These are phyloP conservation scores for Choanephora cucurbitarum DNA, from an alignment of 371 early-diverging fungal species.

Conservation along the genomic window DNA sequence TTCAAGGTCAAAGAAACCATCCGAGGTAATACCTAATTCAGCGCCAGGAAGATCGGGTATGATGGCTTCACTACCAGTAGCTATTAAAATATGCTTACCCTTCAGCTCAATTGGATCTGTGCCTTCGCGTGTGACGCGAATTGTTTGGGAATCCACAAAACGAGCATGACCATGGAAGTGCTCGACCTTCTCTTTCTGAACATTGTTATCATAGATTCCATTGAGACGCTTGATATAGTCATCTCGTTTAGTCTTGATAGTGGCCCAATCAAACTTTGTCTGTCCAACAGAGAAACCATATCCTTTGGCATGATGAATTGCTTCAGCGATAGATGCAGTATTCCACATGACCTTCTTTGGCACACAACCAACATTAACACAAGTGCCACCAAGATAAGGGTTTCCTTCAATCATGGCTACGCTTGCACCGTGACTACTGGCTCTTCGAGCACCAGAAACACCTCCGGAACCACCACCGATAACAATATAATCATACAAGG, in stretches of 20 bases:
- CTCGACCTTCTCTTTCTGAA: slow-evolving; percentile 82
- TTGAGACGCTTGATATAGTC: slow-evolving; percentile 93
- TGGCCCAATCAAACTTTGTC: slow-evolving; percentile 28
- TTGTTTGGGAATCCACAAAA: slow-evolving; percentile 71
- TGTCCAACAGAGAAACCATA: slow-evolving; percentile 75
- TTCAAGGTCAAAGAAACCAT: slow-evolving; percentile 94
- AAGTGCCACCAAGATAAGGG: slow-evolving; percentile 90
- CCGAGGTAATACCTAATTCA: slow-evolving; percentile 84
- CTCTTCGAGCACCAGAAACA: slow-evolving; percentile 91
- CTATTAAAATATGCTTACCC: slow-evolving; percentile 84
- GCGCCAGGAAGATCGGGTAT: slow-evolving; percentile 80
- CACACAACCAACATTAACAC: slow-evolving; percentile 97
- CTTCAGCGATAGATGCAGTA: slow-evolving; percentile 80
- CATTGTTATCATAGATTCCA: slow-evolving; percentile 89
- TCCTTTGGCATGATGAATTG: slow-evolving; percentile 78
- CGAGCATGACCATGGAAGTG: slow-evolving; percentile 79
- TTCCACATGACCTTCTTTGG: slow-evolving; percentile 99
- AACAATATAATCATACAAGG: slow-evolving; percentile 83
- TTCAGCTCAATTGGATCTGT: slow-evolving; percentile 40
- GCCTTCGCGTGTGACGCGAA: slow-evolving; percentile 53
- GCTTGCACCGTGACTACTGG: slow-evolving; percentile 87
- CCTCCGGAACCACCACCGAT: slow-evolving; percentile 91
- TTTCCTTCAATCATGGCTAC: slow-evolving; percentile 89
- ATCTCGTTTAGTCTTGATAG: slow-evolving; percentile 87
- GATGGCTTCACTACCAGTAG: slow-evolving; percentile 74